phyloP scores from a whole-genome alignment of 495 filamentous ascomycete species.

The Neurospora discreta region DNA sequence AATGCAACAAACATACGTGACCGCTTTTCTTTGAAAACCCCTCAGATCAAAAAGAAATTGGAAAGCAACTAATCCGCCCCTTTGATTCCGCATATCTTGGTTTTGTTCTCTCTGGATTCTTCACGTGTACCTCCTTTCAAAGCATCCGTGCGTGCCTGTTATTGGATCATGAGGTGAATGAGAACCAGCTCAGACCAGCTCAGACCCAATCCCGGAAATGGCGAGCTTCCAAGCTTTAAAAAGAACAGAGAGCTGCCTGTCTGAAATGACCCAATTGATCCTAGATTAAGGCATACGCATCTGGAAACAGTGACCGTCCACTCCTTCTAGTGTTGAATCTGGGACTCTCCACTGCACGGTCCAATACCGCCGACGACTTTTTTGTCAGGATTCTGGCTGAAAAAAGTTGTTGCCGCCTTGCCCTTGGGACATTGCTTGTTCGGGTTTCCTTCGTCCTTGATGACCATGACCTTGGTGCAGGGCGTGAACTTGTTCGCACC shows the following conservation, averaged over 20 bases:
- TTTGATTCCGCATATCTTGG: background rate
- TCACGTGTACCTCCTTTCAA: no score
- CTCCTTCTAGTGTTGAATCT: background rate
- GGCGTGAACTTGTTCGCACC: slow-evolving; percentile 7
- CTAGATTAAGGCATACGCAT: background rate
- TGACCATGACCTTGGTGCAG: slow-evolving; percentile 10
- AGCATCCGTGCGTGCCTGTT: background rate
- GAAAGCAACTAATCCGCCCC: background rate
- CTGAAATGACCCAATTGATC: background rate
- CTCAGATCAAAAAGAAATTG: background rate
- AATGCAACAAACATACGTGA: background rate
- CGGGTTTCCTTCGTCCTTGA: background rate
- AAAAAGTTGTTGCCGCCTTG: background rate
- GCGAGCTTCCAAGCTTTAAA: background rate
- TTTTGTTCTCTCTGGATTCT: background rate
- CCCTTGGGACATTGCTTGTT: slow-evolving; percentile 11
- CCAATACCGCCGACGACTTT: background rate
- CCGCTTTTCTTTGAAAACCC: background rate
- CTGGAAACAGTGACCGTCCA: background rate
- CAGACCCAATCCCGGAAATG: background rate
- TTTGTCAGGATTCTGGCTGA: background rate
- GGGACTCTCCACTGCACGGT: background rate
- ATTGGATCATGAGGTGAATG: background rate
- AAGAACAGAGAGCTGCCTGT: background rate
- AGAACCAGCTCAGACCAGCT: background rate